phyloP scores from a whole-genome alignment of 2,329 filamentous ascomycete species.

The Pseudogymnoascus sp. region DNA sequence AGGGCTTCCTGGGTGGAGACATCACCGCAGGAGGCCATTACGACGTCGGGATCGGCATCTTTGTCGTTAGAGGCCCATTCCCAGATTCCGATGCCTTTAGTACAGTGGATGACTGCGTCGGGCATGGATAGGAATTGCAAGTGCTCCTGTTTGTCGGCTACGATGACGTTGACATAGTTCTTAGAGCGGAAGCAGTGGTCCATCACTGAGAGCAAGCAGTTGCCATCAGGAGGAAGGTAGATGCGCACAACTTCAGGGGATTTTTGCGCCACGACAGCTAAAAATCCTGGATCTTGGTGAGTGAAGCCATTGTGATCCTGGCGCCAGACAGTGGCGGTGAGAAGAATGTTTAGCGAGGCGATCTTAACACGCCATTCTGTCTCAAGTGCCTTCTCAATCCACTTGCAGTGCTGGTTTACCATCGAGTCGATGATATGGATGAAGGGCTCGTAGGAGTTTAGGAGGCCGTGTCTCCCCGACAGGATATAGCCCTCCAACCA shows the following conservation, averaged over 20 bases:
- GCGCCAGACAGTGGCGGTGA: slow-evolving; percentile 71
- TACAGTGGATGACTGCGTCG: slow-evolving; percentile 64
- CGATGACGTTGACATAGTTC: slow-evolving; percentile 77
- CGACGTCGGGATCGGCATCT: slow-evolving; percentile 59
- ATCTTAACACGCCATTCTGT: slow-evolving; percentile 68
- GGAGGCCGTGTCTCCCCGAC: slow-evolving; percentile 64
- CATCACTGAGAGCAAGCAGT: slow-evolving; percentile 67
- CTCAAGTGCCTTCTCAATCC: slow-evolving; percentile 74
- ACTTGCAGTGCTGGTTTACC: slow-evolving; percentile 82
- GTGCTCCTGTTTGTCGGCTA: slow-evolving; percentile 72
- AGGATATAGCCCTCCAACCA: slow-evolving; percentile 75
- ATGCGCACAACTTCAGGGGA: slow-evolving; percentile 72
- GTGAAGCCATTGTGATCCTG: slow-evolving; percentile 82
- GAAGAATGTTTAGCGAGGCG: slow-evolving; percentile 68
- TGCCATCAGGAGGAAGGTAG: slow-evolving; percentile 72
- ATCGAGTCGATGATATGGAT: slow-evolving; percentile 78
- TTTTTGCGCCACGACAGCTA: slow-evolving; percentile 73
- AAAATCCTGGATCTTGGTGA: slow-evolving; percentile 72
- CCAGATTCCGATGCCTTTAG: slow-evolving; percentile 73
- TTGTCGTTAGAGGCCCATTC: slow-evolving; percentile 65
- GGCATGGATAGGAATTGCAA: slow-evolving; percentile 70
- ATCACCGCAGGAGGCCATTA: slow-evolving; percentile 71
- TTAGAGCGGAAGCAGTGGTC: slow-evolving; percentile 64
- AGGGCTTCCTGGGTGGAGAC: slow-evolving; percentile 66
- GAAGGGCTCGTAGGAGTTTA: slow-evolving; percentile 78